Base-by-base conservation (phyloP, 495 filamentous ascomycete species). In the Aspergillus nidulans region DNA sequence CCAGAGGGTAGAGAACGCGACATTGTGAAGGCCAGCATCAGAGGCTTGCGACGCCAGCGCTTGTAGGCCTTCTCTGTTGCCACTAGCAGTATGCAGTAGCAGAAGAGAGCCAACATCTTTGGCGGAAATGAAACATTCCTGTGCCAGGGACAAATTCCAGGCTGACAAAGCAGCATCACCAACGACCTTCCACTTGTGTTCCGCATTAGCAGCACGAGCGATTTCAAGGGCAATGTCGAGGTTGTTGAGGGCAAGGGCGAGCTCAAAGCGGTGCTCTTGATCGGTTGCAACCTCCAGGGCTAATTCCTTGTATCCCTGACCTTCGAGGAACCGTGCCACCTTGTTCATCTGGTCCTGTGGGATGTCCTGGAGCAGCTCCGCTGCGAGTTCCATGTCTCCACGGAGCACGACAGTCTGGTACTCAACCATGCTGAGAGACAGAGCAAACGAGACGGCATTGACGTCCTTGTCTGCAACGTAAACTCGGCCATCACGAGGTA, bases 391-490 rank as follows among this genome's bases (percentile, higher is more conserved):
- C 83, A 97, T 87, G 63, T 97, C 94, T n/a, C 84, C 91, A 19
- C 94, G 88, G 24, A 99, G 83, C 16, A 99, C 91, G 26, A 97
- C 79, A 5, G 94, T 99, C 70, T 99, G 94, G 64, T 97, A 99
- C 70, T 97, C 92, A 24, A 97, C 84, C 25, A 97, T 92, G n/a
- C 86, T 85, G 16, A 97, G 84, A 4, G 94, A 97, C 19, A 99
- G 84, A 16, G 88, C 81, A 69, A 92, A 97, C 2, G 92, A 97
- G 3, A 89, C 85, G 48, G 95, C 87, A 41, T 84, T 86, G 62
- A 97, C 88, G 66, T 97, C 94, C 71, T 96, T 97, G 71, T 99
- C 92, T 57, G 88, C 85, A 30, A 99, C 78, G 68, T 99, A 99
- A 64, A 97, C 85, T 45, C 89, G 81, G 10, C 89, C 90, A 69